Evolutionary conservation across 1,139 yeast species (phyloP).

Genomic region (Scheffersomyces illinoinensis): DNA sequence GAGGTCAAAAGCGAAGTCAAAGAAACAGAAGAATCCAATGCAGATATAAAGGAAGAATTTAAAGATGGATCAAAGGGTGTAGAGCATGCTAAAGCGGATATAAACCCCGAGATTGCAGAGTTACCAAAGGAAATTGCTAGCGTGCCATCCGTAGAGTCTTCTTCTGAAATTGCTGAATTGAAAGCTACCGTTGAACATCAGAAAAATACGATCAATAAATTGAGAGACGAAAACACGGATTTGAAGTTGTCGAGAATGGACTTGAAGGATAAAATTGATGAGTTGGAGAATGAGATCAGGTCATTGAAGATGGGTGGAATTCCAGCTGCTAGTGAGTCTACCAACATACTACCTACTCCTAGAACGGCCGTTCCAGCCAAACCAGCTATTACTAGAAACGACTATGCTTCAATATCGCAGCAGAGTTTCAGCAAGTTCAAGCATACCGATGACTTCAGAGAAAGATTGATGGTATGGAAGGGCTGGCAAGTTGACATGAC

Average conservation of each 20-base stretch:
- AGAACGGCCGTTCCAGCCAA: constrained; percentile 21
- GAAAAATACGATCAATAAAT: constrained; percentile 36
- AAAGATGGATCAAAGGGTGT: constrained; percentile 3
- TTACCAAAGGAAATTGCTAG: constrained; percentile 15
- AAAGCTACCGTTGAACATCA: constrained; percentile 24
- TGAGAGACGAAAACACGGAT: constrained; percentile 48
- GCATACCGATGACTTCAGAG: constrained; percentile 40
- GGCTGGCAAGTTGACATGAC: constrained; percentile 90
- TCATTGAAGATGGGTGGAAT: constrained; percentile 11
- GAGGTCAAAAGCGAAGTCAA: constrained; percentile 4
- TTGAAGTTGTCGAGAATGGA: constrained; percentile 50
- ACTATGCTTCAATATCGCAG: constrained; percentile 34
- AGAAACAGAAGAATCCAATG: constrained; percentile 1
- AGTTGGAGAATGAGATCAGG: constrained; percentile 25
- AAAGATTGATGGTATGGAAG: constrained; percentile 61
- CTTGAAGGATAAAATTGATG: constrained; percentile 35
- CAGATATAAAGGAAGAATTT: not conserved
- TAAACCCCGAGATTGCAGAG: constrained; percentile 19
- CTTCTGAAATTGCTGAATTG: constrained; percentile 12
- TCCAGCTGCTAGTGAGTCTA: constrained; percentile 5
- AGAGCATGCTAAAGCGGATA: constrained; percentile 12
- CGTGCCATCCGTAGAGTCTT: constrained; percentile 8
- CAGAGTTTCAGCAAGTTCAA: constrained; percentile 24
- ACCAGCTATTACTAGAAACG: constrained; percentile 36
- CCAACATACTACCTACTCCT: constrained; percentile 3